Evolutionary conservation across 306 rosid species (phyloP).

Genomic region (Acmispon strigosus): DNA sequence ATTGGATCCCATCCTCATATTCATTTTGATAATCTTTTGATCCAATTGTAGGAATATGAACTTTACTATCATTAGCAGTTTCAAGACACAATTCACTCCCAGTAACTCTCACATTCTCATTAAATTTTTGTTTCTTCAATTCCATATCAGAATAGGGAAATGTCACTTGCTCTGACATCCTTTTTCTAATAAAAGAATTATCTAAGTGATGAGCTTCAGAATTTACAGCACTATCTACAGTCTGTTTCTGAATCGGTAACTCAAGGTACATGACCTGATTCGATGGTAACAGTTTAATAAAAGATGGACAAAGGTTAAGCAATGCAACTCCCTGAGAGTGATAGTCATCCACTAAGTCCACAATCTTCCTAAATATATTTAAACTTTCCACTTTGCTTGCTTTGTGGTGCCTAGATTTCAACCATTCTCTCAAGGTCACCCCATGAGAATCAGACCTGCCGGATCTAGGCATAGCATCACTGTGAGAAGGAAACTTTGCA

Average conservation of each 20-base stretch:
- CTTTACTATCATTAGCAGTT: constrained; percentile 32
- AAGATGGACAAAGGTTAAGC: constrained; percentile 65
- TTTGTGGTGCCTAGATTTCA: constrained; percentile 40
- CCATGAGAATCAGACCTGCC: constrained; percentile 45
- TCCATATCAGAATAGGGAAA: constrained; percentile 32
- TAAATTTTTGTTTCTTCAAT: constrained; percentile 54
- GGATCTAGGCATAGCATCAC: constrained; percentile 20
- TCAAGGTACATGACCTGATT: constrained; percentile 60
- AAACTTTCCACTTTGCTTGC: constrained; percentile 54
- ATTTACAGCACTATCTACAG: constrained; percentile 25
- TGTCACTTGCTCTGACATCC: constrained; percentile 41
- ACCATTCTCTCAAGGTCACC: constrained; percentile 76
- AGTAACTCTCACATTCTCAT: constrained; percentile 31
- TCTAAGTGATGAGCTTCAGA: constrained; percentile 38
- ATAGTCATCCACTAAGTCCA: constrained; percentile 56
- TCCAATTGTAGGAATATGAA: constrained; percentile 24
- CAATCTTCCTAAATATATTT: constrained; percentile 62
- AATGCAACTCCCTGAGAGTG: constrained; percentile 67
- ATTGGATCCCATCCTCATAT: constrained; percentile 28
- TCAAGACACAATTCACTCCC: constrained; percentile 29
- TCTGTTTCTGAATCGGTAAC: constrained; percentile 38
- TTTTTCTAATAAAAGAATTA: constrained; percentile 40
- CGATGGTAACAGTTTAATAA: constrained; percentile 48
- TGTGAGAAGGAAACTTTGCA: constrained; percentile 28
- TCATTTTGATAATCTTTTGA: constrained; percentile 28